These are phyloP conservation scores for Malassezia japonica DNA, from an alignment of 1,284 basidiomycete species.

Conservation along the genomic window DNA sequence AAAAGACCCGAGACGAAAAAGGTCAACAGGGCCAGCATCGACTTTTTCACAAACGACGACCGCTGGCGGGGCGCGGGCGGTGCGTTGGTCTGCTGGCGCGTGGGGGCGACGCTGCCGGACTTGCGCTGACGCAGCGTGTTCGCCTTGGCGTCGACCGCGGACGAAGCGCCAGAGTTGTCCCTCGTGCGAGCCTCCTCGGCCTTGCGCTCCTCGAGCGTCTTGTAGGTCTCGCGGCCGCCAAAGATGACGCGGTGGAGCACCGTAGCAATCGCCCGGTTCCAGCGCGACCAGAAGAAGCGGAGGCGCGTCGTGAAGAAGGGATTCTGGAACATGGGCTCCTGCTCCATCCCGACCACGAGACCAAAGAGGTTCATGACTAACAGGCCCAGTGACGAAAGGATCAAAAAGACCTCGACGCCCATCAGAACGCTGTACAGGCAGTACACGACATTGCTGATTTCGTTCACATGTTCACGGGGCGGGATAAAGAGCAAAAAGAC, in stretches of 20 bases:
- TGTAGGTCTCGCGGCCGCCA: slow-evolving; percentile 22
- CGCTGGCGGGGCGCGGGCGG: slow-evolving; percentile 1
- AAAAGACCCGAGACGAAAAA: slow-evolving; percentile 42
- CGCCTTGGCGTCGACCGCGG: background rate
- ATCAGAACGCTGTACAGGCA: slow-evolving; percentile 36
- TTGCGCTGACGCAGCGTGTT: background rate
- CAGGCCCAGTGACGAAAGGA: slow-evolving; percentile 2
- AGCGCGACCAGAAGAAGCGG: slow-evolving; percentile 46
- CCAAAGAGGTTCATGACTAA: slow-evolving; percentile 18
- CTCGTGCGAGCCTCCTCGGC: slow-evolving; percentile 15
- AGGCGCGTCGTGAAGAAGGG: slow-evolving; percentile 43
- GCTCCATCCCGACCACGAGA: slow-evolving; percentile 38
- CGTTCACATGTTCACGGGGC: slow-evolving; percentile 26
- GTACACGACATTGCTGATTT: slow-evolving; percentile 16
- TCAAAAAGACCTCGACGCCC: slow-evolving; percentile 14
- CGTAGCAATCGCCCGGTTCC: slow-evolving; percentile 45
- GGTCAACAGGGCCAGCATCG: slow-evolving; percentile 26
- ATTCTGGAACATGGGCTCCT: slow-evolving; percentile 46
- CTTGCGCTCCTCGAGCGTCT: slow-evolving; percentile 20
- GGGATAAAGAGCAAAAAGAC: slow-evolving; percentile 37
- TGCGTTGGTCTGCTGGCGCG: background rate
- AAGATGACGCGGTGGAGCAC: slow-evolving; percentile 47
- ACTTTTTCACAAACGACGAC: slow-evolving; percentile 33
- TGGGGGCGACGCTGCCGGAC: background rate
- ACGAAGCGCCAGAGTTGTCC: background rate